Base-by-base conservation (phyloP, 2,329 filamentous ascomycete genomes). In the Clonostachys byssicola region DNA sequence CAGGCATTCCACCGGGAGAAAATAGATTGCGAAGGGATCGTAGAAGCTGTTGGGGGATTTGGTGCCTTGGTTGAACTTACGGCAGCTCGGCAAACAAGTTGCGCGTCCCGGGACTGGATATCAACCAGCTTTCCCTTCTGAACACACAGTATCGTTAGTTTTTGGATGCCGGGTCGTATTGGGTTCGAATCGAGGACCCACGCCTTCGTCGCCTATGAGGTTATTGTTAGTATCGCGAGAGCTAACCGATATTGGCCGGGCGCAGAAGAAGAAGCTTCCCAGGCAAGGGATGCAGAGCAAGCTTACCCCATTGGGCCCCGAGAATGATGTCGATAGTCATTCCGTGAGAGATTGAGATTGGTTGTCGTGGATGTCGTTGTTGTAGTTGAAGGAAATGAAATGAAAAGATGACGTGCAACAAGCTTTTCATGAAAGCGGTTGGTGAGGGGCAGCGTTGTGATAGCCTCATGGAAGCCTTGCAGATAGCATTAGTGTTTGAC, bases 221-320 rank as follows among this genome's bases (percentile, higher is more conserved):
- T 51, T 48, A 43, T 50, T 47, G 52, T 58, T 47, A 54, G 49
- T 51, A 52, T 53, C 23, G 49, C 48, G 47, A 58, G 44, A 54
- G 52, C 48, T 47, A 51, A 42, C 50, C 54, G 47, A 52, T 53
- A 54, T 57, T 52, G 47, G 53, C 51, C 20, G 42, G 47, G 52
- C 43, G 44, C 38, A 48, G 23, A 35, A 42, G 47, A 54, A 36
- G 35, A 40, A 47, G 47, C 46, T 50, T 54, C 46, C 46, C 47
- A 51, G 53, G 44, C 34, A 47, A 49, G 48, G 44, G 45, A 51
- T 30, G 23, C 23, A 30, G 3, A 23, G 42, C 18, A 40, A 47
- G 61, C 62, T 51, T 58, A 67, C 65, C 65, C 63, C 64, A 68
- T 60, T 68, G 65, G 52, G 64, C 55, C 47, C 65, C 65, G 43